Conservation (phyloP, 108 stramenopile species). For the Phaeodactylum tricornutum region DNA sequence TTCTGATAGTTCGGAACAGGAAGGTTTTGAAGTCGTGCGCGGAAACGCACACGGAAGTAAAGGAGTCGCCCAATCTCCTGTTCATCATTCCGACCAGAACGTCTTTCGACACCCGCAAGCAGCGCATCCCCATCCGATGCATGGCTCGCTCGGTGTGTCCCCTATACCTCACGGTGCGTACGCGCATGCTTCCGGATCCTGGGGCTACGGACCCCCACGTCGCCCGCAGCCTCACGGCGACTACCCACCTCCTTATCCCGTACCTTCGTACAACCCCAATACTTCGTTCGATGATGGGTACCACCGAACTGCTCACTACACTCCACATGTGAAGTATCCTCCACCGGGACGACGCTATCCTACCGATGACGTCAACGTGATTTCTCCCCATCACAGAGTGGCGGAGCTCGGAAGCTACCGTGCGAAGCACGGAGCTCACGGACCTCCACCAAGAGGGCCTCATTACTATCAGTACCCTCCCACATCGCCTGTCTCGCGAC, state of each 20-base stretch:
- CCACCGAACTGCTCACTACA: slow-evolving; percentile 21
- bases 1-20: too few species aligned
- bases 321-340: slow-evolving; percentile 44
- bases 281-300: slow-evolving; percentile 39
- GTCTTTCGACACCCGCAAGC: slow-evolving; percentile 34
- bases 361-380: slow-evolving; percentile 34
- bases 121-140: slow-evolving; percentile 29
- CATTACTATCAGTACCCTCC: slow-evolving; percentile 39
- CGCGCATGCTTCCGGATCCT: slow-evolving; percentile 26
- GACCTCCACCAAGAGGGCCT: background rate
- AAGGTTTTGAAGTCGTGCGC: slow-evolving; percentile 41
- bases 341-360: slow-evolving; percentile 21
- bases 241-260: slow-evolving; percentile 20
- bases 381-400: slow-evolving; percentile 47
- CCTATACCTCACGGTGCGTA: slow-evolving; percentile 4
- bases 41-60: slow-evolving; percentile 15
- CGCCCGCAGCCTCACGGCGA: slow-evolving; percentile 12
- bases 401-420: too few species aligned
- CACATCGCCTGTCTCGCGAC: slow-evolving; percentile 31
- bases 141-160: slow-evolving; percentile 10
- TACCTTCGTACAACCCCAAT: slow-evolving; percentile 20
- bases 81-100: slow-evolving; percentile 15
- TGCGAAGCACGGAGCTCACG: slow-evolving; percentile 9
- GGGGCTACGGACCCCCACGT: slow-evolving; percentile 21
- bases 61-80: slow-evolving; percentile 11